Evolutionary conservation across 768 basidiomycete genomes (phyloP), one percentile per base, ranked within the genome.

Genomic region (Pleurotus giganteus): DNA sequence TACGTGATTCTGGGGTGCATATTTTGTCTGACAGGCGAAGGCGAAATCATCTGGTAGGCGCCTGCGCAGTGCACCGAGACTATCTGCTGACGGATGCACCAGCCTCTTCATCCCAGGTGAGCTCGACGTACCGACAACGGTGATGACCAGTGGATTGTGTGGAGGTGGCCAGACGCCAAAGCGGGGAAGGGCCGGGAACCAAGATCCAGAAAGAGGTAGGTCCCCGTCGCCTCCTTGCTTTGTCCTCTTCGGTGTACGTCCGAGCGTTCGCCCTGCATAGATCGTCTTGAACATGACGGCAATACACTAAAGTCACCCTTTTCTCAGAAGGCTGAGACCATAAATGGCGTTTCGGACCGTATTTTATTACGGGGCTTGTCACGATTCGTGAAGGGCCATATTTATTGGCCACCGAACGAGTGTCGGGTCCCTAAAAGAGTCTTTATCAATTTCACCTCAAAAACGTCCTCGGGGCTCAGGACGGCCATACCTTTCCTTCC

Each of bases 311-410:
- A 17, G 15, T n/a, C 12, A 39, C 49, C 49, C 49, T 51, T 51
- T 51, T 51, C 49, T 51, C 26, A 36, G 17, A 19, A 51, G 49
- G 34, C 26, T 37, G 32, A n/a, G 49, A 17, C 49, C 34, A 36
- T 11, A 26, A 51, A 51, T 51, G 49, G 34, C 19, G 32, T 19
- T 47, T 51, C 49, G 49, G 49, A 19, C 49, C 49, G 49, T 51
- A 27, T 24, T 32, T 32, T 36, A 7, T 36, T 32, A 24, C 23
- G 29, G 34, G 34, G 15, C 49, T 23, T 51, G 49, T 51, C 49
- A 37, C 49, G 19, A 24, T n/a, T 51, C 34, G 19, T 37, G 34
- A 51, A 51, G 49, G 49, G 23, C 49, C 34, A 29, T 32, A 51
- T 51, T 51, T 29, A 15, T 32, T 23, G 49, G 34, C 49, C 49